phyloP scores from a whole-genome alignment of 371 early-diverging fungal genomes.

The Apophysomyces trapeziformis region DNA sequence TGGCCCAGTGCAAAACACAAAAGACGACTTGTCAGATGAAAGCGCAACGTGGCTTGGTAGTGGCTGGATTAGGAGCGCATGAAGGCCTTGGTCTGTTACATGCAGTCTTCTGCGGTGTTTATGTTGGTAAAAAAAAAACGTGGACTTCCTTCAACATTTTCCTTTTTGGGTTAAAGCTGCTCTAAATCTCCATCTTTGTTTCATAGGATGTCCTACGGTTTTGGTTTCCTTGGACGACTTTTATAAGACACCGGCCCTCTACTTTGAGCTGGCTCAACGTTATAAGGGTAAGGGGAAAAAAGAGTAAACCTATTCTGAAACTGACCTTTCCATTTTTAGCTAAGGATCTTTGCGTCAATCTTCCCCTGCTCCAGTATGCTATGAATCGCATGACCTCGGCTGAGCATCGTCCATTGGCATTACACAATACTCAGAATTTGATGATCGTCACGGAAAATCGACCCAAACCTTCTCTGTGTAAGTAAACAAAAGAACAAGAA shows the following conservation, averaged over 20 bases:
- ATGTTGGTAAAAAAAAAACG: constrained; percentile 56
- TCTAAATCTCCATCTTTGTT: constrained; percentile 23
- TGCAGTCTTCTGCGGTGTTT: constrained; percentile 74
- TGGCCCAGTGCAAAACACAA: constrained; percentile 80
- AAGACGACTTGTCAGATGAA: constrained; percentile 80
- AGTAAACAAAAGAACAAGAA: constrained; percentile 15
- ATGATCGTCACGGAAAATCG: constrained; percentile 75
- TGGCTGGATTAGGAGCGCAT: constrained; percentile 67
- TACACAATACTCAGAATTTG: constrained; percentile 71
- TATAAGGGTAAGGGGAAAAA: constrained; percentile 45
- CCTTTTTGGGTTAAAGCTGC: background rate
- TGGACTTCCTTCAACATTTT: background rate
- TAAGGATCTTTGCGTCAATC: constrained; percentile 75
- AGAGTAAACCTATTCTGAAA: background rate
- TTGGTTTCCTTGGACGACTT: constrained; percentile 38
- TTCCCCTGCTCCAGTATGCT: constrained; percentile 79
- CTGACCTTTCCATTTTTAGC: constrained; percentile 33
- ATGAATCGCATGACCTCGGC: constrained; percentile 53
- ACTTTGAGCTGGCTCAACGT: constrained; percentile 68
- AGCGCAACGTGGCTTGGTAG: constrained; percentile 65
- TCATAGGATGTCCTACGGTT: constrained; percentile 33
- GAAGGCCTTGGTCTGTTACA: constrained; percentile 80
- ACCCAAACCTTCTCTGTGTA: constrained; percentile 62
- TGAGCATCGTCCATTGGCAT: constrained; percentile 44
- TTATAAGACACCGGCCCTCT: constrained; percentile 50